Conservation (phyloP, 2,329 filamentous ascomycete species). For the Corynespora cassiicola region DNA sequence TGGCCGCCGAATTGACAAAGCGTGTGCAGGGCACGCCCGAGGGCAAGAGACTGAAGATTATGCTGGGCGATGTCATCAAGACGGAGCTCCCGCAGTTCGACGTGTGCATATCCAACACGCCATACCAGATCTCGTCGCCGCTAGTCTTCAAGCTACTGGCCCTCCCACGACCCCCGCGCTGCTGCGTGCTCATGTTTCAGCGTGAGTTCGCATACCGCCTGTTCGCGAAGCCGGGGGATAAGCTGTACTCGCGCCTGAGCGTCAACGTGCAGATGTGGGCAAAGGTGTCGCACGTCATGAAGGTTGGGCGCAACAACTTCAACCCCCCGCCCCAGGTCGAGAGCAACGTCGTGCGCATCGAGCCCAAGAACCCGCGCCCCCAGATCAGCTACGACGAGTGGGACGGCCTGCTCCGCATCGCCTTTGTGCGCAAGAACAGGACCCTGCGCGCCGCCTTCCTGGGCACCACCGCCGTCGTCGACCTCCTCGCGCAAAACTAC, state of each 20-base stretch:
- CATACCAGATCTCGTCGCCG: constrained; percentile 84
- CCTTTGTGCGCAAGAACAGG: constrained; percentile 89
- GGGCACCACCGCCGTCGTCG: constrained; percentile 79
- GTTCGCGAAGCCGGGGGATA: constrained; percentile 85
- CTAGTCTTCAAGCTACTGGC: constrained; percentile 90
- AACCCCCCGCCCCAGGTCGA: constrained; percentile 93
- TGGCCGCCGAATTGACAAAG: constrained; percentile 94
- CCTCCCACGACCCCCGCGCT: constrained; percentile 79
- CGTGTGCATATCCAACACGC: constrained; percentile 79
- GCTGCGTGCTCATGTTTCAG: constrained; percentile 94
- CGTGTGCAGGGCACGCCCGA: constrained; percentile 89
- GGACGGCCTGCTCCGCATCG: constrained; percentile 85
- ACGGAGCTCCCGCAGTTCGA: constrained; percentile 78
- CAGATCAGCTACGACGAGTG: constrained; percentile 94
- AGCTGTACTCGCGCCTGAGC: constrained; percentile 86
- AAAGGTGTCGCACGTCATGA: constrained; percentile 77
- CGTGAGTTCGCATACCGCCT: constrained; percentile 86
- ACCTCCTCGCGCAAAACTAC: constrained; percentile 87
- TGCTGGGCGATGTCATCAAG: constrained; percentile 94
- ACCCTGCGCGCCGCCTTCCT: constrained; percentile 83
- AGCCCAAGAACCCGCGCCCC: constrained; percentile 84
- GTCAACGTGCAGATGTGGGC: constrained; percentile 96
- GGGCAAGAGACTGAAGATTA: constrained; percentile 78
- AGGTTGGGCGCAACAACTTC: constrained; percentile 96
- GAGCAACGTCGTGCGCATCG: constrained; percentile 85